Conservation (phyloP, 768 basidiomycete species). For the Mycena crocata region DNA sequence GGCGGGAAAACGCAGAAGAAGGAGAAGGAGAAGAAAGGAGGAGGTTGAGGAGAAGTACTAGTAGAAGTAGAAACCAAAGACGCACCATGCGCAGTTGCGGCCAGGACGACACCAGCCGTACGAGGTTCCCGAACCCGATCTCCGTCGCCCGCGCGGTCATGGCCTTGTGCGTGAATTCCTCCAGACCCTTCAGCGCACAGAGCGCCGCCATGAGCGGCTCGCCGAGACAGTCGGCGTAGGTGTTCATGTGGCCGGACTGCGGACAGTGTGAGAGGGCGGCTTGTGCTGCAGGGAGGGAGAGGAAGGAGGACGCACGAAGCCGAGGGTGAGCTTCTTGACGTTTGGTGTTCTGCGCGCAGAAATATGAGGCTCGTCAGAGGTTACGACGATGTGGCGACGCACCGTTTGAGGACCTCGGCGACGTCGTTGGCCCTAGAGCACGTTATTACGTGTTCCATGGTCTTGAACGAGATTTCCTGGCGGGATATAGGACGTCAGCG, state of each 20-base stretch:
- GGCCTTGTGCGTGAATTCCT: slow-evolving; percentile 4
- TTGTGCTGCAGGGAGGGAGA: not conserved
- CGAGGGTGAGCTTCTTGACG: slow-evolving; percentile 4
- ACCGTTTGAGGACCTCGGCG: not conserved
- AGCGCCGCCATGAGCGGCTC: not conserved
- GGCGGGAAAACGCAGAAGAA: no score
- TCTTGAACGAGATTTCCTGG: slow-evolving; percentile 4
- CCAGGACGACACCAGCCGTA: slow-evolving; percentile 3
- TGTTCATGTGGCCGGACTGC: not conserved
- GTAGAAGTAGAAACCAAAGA: no score
- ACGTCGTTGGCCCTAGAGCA: not conserved
- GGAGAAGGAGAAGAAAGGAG: not conserved
- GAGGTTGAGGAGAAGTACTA: no score
- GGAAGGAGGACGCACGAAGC: not conserved
- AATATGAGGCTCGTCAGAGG: not conserved
- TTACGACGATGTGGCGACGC: not conserved
- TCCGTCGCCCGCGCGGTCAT: not conserved
- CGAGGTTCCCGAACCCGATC: not conserved
- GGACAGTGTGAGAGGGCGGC: not conserved
- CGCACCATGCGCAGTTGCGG: not conserved
- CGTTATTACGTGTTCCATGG: not conserved
- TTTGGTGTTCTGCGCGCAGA: not conserved
- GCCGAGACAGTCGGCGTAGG: not conserved
- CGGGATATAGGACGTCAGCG: not conserved
- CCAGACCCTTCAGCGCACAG: not conserved